Percentiles rank a stretch among this genome's conserved stretches.
phyloP scores from a whole-genome alignment of 164 flowering plant species.

The Chloranthus sessilifolius region DNA sequence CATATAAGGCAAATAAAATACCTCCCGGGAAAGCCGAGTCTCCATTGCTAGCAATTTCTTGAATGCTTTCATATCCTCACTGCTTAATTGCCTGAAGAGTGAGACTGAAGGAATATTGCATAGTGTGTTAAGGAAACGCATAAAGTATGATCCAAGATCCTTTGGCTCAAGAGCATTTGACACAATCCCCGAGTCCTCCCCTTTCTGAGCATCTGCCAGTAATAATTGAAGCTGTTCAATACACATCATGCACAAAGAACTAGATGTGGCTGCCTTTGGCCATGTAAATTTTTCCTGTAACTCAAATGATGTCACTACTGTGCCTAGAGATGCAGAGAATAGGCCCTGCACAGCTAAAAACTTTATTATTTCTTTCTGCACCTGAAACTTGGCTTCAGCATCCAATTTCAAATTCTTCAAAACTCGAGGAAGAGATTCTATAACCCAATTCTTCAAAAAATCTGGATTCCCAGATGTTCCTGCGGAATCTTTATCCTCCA shows the following conservation, averaged over 20 bases:
- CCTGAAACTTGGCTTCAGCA: conserved; percentile 50
- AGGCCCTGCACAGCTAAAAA: conserved; percentile 92
- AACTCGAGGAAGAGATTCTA: conserved; percentile 71
- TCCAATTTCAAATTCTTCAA: conserved; percentile 66
- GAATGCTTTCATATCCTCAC: conserved; percentile 70
- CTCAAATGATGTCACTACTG: conserved; percentile 93
- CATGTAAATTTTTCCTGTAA: conserved; percentile 85
- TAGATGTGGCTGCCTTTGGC: conserved; percentile 80
- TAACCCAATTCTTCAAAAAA: conserved; percentile 68
- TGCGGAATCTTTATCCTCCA: conserved; percentile 62
- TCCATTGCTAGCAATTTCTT: conserved; percentile 68
- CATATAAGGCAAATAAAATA: too few species aligned
- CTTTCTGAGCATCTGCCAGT: conserved; percentile 77
- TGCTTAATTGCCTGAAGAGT: conserved; percentile 58
- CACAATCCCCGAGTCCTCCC: conserved; percentile 33
- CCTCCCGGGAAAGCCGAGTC: conserved; percentile 66
- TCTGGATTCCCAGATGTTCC: conserved; percentile 43
- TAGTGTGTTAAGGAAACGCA: conserved; percentile 67
- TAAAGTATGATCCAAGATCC: conserved; percentile 82
- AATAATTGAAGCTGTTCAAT: conserved; percentile 81
- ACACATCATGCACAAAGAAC: conserved; percentile 63
- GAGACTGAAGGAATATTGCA: conserved; percentile 92
- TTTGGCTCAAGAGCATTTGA: conserved; percentile 43
- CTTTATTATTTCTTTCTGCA: conserved; percentile 79
- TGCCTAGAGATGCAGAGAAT: conserved; percentile 87